Evolutionary conservation across 2,329 filamentous ascomycete genomes (phyloP).

Genomic region (Microdochium nivale): DNA sequence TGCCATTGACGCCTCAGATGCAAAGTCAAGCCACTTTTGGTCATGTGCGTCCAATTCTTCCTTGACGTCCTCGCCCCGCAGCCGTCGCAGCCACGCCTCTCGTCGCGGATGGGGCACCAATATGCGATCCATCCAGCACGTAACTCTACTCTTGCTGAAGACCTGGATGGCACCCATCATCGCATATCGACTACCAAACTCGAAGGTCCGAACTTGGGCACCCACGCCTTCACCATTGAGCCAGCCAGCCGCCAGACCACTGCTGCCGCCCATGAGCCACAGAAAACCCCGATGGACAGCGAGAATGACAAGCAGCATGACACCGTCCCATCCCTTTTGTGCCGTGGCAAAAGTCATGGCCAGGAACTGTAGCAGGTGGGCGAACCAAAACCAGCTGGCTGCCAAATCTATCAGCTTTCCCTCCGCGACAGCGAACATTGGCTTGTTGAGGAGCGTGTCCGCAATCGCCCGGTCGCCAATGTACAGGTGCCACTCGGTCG

Average conservation of each 20-base stretch:
- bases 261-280: conserved; percentile 1
- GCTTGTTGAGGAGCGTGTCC: conserved; percentile 17
- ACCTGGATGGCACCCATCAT: conserved; percentile 14
- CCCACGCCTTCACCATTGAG: conserved; percentile 7
- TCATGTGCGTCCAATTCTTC: too few species aligned
- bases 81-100: conserved; percentile 7
- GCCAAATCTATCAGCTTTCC: conserved; percentile 1
- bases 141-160: conserved; percentile 6
- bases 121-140: conserved; percentile 14
- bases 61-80: too few species aligned
- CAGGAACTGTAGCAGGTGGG: conserved; percentile 12
- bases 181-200: conserved; percentile 9
- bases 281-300: conserved; percentile 1
- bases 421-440: conserved; percentile 12
- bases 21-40: too few species aligned
- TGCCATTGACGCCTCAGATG: too few species aligned
- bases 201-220: conserved; percentile 7
- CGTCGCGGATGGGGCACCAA: conserved; percentile 10
- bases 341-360: conserved; percentile 17
- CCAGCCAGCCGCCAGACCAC: conserved; percentile 6
- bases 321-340: conserved; percentile 14
- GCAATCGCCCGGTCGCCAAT: conserved; percentile 15
- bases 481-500: conserved; percentile 15
- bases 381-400: conserved; percentile 9
- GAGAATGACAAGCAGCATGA: conserved; percentile 9